Evolutionary conservation across 2,329 filamentous ascomycete genomes (phyloP), one percentile per base, ranked within the genome.

Genomic region (Exophiala phaeomuriformis): DNA sequence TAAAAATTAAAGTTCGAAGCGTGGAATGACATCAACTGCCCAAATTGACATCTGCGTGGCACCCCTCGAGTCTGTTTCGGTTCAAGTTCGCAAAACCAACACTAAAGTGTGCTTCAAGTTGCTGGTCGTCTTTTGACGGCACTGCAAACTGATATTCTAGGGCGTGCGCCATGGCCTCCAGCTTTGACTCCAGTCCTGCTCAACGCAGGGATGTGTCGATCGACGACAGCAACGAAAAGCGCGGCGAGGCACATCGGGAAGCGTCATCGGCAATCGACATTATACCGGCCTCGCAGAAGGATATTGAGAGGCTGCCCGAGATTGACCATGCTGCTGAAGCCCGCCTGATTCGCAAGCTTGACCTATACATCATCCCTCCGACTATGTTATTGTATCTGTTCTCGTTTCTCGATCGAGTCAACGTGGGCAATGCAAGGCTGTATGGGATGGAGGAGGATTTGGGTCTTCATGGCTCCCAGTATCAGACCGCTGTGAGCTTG

Each of bases 401-500:
- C 61, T 75, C 9, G 69, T 89, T 56, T 66, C 67, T 32, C 52
- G 74, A 77, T 58, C 66, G 74, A 28, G 69, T 71, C 56, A 72
- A 72, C 57, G 75, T 76, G 45, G 73, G 72, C 31, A 76, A 77
- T 61, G 74, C 74, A 3, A 66, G 72, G 3, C 63, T 75, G 5
- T 68, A 72, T 47, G 71, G 72, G 3, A 60, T 77, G 55, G 70
- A 74, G 56, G 63, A 62, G 43, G 69, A 74, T 43, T 64, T 76
- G 36, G 56, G 67, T 30, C 72, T 77, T 69, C 65, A 62, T 1
- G 67, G 68, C 1, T 67, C 71, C 42, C 83, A 89, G 64, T 90
- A 85, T 66, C 85, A 90, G 64, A 76, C 81, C 30, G 77, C 79
- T 27, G 80, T 85, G 1, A 83, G 80, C 5, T 79, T 86, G 60